Evolutionary conservation across 1,284 basidiomycete genomes (phyloP).

Genomic region (Thecaphora thlaspeos): DNA sequence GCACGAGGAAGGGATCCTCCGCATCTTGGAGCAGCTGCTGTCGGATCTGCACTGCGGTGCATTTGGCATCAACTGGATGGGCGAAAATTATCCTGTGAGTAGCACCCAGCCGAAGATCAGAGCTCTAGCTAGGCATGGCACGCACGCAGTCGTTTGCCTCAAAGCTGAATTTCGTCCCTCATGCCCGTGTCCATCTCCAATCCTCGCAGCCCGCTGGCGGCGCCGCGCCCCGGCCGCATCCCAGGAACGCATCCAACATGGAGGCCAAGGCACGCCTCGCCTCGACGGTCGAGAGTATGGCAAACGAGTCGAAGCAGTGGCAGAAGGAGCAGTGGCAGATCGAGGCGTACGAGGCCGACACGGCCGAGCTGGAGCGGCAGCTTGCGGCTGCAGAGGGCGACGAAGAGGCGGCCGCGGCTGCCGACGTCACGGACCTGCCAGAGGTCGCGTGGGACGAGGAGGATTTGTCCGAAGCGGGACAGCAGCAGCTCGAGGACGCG

Average conservation of each 20-base stretch:
- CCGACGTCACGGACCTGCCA: not conserved
- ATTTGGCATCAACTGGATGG: constrained; percentile 50
- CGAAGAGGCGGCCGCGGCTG: constrained; percentile 5
- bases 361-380: constrained; percentile 20
- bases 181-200: not conserved
- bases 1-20: constrained; percentile 15
- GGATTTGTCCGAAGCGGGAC: constrained; percentile 22
- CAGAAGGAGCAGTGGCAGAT: constrained; percentile 29
- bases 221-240: constrained; percentile 33
- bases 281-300: constrained; percentile 32
- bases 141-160: no score
- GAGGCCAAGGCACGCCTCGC: constrained; percentile 32
- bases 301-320: constrained; percentile 37
- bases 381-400: constrained; percentile 6
- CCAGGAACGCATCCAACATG: constrained; percentile 41
- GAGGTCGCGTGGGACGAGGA: constrained; percentile 2
- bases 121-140: no score
- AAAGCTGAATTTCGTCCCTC: no score
- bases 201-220: constrained; percentile 5
- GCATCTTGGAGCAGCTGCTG: constrained; percentile 37
- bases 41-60: constrained; percentile 41
- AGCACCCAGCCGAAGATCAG: no score
- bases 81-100: constrained; percentile 13
- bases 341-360: constrained; percentile 33
- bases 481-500: constrained; percentile 29